Evolutionary conservation across 2,329 filamentous ascomycete species (phyloP), one percentile per base, ranked within the genome.

Genomic region (Claviceps sp.): DNA sequence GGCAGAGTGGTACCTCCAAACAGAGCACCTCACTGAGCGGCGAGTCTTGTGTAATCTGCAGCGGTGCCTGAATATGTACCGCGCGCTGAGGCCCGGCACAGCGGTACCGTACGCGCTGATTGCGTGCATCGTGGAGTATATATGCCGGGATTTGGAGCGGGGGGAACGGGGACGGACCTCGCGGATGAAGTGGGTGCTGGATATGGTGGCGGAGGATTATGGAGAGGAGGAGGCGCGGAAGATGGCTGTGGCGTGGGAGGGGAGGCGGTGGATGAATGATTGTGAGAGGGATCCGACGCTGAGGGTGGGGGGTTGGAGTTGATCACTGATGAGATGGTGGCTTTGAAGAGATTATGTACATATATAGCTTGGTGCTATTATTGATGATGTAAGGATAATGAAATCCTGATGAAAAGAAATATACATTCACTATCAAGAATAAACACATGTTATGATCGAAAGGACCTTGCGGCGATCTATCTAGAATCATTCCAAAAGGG

Each of bases 381-480:
- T 30, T 30, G 3, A 30, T 30, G 8, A 30, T 34, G 30, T 4
- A 11, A 34, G 30, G 30, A 34, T 11, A 34, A 34, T 4, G 30
- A 34, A 34, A 11, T 34, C 30, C 30, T 34, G 30, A 34, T 34
- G 30, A 4, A 34, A 34, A 11, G 2, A 11, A 34, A 34, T 34
- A 11, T 4, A 11, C 4, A 4, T 34, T 34, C 4, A 11, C 9
- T 3, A 34, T 34, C 30, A 34, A 34, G 30, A 11, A 34, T 34
- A 11, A 34, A 1, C 9, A 34, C 30, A 4, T 34, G 26, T 9
- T 44, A 71, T 77, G 37, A 87, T 95, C 62, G 83, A 86, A 66
- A 93, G 88, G 72, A 83, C 82, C 24, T 68, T 95, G 58, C 77
- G 88, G 56, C 77, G 88, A 61, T 85, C 86, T 20, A 22, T 22